These are phyloP conservation scores for Stylonectria norvegica DNA, from an alignment of 2,329 filamentous ascomycete genomes.

Conservation along the genomic window DNA sequence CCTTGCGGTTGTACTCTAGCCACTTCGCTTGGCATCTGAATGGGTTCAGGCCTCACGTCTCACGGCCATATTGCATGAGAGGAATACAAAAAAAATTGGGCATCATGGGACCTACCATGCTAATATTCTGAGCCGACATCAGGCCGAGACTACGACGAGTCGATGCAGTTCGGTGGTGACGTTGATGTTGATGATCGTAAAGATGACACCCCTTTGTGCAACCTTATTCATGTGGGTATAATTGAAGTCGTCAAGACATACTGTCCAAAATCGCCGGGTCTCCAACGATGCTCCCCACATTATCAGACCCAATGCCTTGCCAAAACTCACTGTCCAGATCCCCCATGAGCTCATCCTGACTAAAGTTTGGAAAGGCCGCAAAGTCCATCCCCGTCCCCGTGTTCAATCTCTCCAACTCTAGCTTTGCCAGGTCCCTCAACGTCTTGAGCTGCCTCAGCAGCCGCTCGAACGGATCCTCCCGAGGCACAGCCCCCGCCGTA, in stretches of 20 bases:
- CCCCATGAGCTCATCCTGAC: slow-evolving; percentile 21
- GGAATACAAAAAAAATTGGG: slow-evolving; percentile 41
- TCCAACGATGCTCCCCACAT: slow-evolving; percentile 28
- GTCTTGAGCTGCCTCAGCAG: slow-evolving; percentile 31
- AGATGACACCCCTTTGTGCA: too few relatives aligned
- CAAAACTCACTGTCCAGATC: slow-evolving; percentile 27
- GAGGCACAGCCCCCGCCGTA: slow-evolving; percentile 7
- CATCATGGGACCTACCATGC: slow-evolving; percentile 25
- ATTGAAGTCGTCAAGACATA: slow-evolving; percentile 7
- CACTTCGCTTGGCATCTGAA: slow-evolving; percentile 46
- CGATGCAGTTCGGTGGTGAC: too few relatives aligned
- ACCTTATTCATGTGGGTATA: too few relatives aligned
- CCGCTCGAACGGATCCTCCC: slow-evolving; percentile 33
- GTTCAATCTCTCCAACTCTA: slow-evolving; percentile 28
- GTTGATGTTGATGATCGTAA: too few relatives aligned
- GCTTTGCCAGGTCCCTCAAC: slow-evolving; percentile 29
- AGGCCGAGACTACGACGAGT: too few relatives aligned
- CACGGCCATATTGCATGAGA: slow-evolving; percentile 35
- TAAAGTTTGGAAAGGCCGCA: slow-evolving; percentile 15
- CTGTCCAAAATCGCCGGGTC: slow-evolving; percentile 24
- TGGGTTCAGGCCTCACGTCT: slow-evolving; percentile 34
- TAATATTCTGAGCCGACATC: not conserved
- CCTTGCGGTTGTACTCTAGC: slow-evolving; percentile 45
- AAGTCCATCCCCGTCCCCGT: slow-evolving; percentile 19
- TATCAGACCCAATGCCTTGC: slow-evolving; percentile 22